Conservation (phyloP, 2,329 filamentous ascomycete genomes). For the Rhynchosporium secalis region DNA sequence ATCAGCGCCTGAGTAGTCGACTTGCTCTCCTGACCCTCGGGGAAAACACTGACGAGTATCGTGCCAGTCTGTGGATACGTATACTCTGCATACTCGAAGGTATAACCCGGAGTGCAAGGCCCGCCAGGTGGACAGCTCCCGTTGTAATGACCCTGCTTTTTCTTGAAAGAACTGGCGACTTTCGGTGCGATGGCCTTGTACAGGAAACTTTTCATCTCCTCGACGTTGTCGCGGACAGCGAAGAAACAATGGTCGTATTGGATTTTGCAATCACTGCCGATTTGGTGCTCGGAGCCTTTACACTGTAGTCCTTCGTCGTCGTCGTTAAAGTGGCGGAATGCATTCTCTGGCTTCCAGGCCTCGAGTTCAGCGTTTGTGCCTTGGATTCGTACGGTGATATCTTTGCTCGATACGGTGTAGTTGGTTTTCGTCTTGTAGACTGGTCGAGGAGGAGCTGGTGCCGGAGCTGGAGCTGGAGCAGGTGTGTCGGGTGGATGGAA, state of each 20-base stretch:
- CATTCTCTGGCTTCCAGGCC: neutral
- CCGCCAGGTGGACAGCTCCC: neutral
- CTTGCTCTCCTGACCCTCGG: neutral
- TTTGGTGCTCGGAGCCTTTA: neutral
- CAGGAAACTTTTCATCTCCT: neutral
- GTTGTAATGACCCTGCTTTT: neutral
- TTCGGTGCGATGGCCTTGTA: neutral
- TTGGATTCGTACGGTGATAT: neutral
- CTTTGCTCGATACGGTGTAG: neutral
- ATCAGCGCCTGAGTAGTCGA: neutral
- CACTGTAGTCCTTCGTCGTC: neutral
- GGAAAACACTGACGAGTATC: neutral
- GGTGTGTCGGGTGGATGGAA: neutral
- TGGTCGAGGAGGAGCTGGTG: neutral
- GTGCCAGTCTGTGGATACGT: neutral
- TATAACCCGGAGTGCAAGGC: neutral
- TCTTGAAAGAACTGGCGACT: neutral
- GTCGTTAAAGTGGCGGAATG: neutral
- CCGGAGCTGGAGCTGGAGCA: neutral
- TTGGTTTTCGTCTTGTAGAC: neutral
- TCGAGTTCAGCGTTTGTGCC: neutral
- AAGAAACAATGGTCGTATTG: neutral
- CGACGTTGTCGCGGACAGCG: neutral
- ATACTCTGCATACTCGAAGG: neutral
- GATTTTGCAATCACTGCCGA: neutral